These are phyloP conservation scores for Jatropha podagrica DNA, from an alignment of 441 rosid species.

Conservation along the genomic window DNA sequence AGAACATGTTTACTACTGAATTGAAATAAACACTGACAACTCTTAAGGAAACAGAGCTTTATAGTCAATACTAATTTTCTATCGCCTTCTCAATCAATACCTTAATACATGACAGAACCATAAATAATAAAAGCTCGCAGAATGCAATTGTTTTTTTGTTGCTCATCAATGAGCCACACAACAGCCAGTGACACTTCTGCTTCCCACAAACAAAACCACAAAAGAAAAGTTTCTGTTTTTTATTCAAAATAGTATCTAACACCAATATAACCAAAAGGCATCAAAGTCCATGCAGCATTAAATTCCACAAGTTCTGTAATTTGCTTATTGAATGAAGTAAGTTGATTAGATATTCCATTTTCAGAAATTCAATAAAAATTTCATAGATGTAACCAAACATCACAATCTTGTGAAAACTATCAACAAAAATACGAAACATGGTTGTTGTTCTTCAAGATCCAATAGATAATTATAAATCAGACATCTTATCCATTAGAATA, in stretches of 20 bases:
- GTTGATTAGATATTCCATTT: neutral
- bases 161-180: neutral
- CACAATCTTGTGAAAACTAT: constrained; percentile 10
- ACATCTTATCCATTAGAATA: constrained; percentile 1
- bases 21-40: neutral
- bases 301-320: constrained; percentile 6
- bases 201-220: neutral
- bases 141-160: neutral
- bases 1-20: constrained; percentile 1
- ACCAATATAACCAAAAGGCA: neutral
- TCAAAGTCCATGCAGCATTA: neutral
- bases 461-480: neutral
- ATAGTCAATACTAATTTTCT: neutral
- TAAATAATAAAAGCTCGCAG: neutral
- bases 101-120: neutral
- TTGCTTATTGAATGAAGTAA: neutral
- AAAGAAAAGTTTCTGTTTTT: neutral
- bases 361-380: neutral
- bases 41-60: neutral
- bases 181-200: neutral
- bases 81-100: constrained; percentile 1
- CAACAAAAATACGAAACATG: neutral
- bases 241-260: neutral
- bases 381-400: neutral
- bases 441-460: neutral